Evolutionary conservation across 129 eudicot genomes (phyloP), one percentile per base, ranked within the genome.

Genomic region (Escallonia herrerae): DNA sequence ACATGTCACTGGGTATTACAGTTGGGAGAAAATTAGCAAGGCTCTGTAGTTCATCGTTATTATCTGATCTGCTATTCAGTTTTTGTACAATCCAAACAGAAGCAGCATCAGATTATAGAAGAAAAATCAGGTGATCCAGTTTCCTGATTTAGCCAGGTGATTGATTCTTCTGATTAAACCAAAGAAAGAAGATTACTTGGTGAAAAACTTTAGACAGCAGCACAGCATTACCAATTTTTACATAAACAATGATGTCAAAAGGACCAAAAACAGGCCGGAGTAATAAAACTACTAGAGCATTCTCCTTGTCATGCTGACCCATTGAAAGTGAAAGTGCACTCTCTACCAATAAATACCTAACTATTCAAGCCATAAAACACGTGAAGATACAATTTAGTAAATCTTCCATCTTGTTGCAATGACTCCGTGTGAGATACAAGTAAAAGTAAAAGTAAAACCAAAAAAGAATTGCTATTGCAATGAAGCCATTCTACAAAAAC

Each of bases 321-420:
- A 56, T 13, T 13, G 33, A 7, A 7, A 51, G 13, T 5, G 15
- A 59, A 38, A 59, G 40, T 5, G 59, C 62, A 38, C 41, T 46
- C 55, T 64, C 53, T 41, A 43, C 22, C 48, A 79, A 42, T 13
- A 58, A 61, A 6, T 15, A 12, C 54, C 70, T 56, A 60, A 46
- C 59, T 46, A 8, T 54, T 61, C 64, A 64, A 68, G 12, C 76
- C 68, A 72, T 58, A 65, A 54, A 69, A 33, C 15, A 60, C 71
- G 70, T 66, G 64, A 70, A 74, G 71, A 74, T 72, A 79, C 63
- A 67, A 79, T 70, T n/a, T 45, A 79, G 59, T 67, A 70, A 50
- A 62, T 79, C 74, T 58, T 49, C 65, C 65, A 61, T 48, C 67
- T 69, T 69, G 76, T 70, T 55, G 65, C 73, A 70, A 47, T 48